These are phyloP conservation scores for Miscanthus lutarioriparius DNA, from an alignment of 176 grass and related monocot species.

Conservation along the genomic window DNA sequence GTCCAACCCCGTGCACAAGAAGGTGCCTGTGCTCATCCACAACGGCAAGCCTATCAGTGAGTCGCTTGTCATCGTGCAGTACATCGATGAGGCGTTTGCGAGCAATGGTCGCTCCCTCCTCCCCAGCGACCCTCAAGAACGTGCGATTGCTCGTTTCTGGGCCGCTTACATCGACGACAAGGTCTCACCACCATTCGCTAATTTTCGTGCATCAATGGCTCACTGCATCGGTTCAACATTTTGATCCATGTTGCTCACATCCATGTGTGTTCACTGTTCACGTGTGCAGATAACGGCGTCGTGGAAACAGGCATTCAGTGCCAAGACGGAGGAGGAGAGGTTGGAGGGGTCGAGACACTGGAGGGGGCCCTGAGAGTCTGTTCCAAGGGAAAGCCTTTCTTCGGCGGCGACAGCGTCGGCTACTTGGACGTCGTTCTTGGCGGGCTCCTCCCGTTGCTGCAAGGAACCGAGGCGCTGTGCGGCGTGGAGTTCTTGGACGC, in stretches of 20 bases:
- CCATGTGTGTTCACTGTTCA: too few species aligned
- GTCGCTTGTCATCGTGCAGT: constrained; percentile 50
- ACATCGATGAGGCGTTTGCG: constrained; percentile 48
- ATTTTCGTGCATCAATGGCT: too few species aligned
- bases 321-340: constrained; percentile 33
- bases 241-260: neutral
- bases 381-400: neutral
- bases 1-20: constrained; percentile 63
- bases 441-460: neutral
- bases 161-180: constrained; percentile 46
- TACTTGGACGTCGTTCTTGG: neutral
- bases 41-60: constrained; percentile 32
- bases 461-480: neutral
- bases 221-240: neutral
- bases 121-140: constrained; percentile 13
- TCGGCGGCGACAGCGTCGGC: neutral
- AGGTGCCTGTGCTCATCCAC: constrained; percentile 64
- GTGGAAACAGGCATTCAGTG: neutral
- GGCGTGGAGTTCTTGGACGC: constrained; percentile 24
- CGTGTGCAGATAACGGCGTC: neutral
- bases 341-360: constrained; percentile 5
- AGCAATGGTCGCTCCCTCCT: constrained; percentile 11
- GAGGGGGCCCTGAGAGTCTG: constrained; percentile 29
- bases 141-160: constrained; percentile 28
- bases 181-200: neutral